Conservation (phyloP, 169 alveolate genomes). For the Babesia sp. region DNA sequence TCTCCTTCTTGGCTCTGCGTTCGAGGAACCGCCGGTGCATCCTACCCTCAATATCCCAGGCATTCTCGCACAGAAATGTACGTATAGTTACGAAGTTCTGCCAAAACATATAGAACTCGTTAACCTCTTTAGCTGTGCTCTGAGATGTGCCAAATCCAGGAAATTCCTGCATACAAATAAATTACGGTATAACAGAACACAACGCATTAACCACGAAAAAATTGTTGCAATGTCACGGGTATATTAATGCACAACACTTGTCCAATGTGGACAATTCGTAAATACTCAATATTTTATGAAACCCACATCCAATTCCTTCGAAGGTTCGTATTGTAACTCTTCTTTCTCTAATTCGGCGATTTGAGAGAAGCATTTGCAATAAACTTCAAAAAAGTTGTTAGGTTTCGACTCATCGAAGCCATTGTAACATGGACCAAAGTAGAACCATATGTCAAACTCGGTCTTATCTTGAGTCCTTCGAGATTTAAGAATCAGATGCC, state of each 20-base stretch:
- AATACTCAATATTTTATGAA: neutral
- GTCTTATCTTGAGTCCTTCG: constrained; percentile 2
- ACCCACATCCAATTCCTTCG: constrained; percentile 11
- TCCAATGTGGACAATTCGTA: neutral
- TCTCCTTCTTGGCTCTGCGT: constrained; percentile 25
- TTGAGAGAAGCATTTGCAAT: constrained; percentile 20
- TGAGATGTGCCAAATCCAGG: constrained; percentile 44
- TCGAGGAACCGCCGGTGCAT: constrained; percentile 21
- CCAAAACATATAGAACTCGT: constrained; percentile 27
- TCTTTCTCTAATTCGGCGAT: constrained; percentile 22
- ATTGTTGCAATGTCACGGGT: neutral
- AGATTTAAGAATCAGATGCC: constrained; percentile 20
- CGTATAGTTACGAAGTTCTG: constrained; percentile 24
- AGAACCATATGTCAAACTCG: constrained; percentile 38
- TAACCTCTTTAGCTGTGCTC: constrained; percentile 14
- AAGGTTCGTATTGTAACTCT: constrained; percentile 12
- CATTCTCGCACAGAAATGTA: constrained; percentile 8
- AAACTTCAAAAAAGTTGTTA: constrained; percentile 22
- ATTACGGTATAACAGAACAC: neutral
- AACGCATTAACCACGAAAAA: neutral
- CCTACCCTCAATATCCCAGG: constrained; percentile 34
- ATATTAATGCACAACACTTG: neutral
- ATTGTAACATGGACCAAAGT: constrained; percentile 33
- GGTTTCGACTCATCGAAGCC: constrained; percentile 43
- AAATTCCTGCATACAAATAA: constrained; percentile 9